Evolutionary conservation across 768 basidiomycete species (phyloP).

Genomic region (Suillus weaverae): DNA sequence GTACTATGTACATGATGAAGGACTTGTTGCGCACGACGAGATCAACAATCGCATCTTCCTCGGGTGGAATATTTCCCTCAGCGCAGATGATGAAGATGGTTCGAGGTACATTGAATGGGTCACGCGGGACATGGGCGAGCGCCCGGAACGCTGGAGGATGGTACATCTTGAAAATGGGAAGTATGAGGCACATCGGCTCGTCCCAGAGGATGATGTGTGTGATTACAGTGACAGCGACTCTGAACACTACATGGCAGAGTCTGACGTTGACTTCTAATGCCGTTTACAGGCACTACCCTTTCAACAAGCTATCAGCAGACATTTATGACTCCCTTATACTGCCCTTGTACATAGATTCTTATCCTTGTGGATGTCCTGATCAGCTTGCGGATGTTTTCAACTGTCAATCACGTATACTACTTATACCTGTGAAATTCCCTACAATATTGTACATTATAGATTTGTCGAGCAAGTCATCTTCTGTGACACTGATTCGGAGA

Average conservation of each 20-base stretch:
- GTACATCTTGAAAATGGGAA: constrained; percentile 39
- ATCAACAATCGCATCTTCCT: constrained; percentile 52
- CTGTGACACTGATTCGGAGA: background rate
- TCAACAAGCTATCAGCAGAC: background rate
- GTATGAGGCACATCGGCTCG: constrained; percentile 42
- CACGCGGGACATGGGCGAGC: constrained; percentile 39
- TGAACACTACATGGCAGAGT: constrained; percentile 36
- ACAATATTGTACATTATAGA: background rate
- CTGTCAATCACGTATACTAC: background rate
- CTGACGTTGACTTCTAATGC: background rate
- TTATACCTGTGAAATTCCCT: background rate
- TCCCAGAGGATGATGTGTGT: constrained; percentile 33
- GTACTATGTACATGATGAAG: constrained; percentile 53
- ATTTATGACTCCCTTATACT: background rate
- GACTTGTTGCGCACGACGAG: constrained; percentile 48
- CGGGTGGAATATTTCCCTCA: constrained; percentile 67
- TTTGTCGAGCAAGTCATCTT: background rate
- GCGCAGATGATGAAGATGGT: constrained; percentile 41
- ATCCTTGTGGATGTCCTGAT: background rate
- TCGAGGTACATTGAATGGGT: constrained; percentile 42
- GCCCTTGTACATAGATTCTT: background rate
- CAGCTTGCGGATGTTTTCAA: background rate
- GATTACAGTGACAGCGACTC: constrained; percentile 41
- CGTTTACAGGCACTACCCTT: background rate
- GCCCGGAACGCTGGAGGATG: constrained; percentile 46